Base-by-base conservation (phyloP, 2,329 filamentous ascomycete genomes). In the Neonectria hederae region DNA sequence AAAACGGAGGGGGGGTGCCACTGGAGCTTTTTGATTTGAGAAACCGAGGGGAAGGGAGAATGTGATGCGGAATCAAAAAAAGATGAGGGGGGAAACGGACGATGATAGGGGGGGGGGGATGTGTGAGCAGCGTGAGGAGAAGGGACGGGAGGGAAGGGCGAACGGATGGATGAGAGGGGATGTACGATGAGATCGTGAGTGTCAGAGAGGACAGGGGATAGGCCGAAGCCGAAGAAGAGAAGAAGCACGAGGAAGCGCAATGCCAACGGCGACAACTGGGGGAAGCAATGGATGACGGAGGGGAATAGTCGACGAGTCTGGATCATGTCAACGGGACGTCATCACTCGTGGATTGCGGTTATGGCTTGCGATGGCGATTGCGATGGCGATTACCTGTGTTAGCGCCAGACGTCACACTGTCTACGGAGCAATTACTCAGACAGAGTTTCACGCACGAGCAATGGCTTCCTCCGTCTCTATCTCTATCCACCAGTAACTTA, bases 271-370 rank as follows among this genome's bases (percentile, higher is more conserved):
- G 35, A n/a, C 35, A 38, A 38, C 35, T 38, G 35, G 35, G 11
- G 30, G 26, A n/a, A 24, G 48, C 17, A 46, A 35, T 35, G 32
- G 45, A 48, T 48, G 24, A 26, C 4, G 21, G 19, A 56, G 28
- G 38, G 22, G 21, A n/a, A 35, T 28, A 58, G 62, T 63, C 52
- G 58, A 67, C 38, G 49, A 58, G 49, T 42, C 61, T 51, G 26
- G 53, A 49, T 66, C 59, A 63, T 60, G 66, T 71, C 71, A 67
- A 72, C 54, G 59, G 64, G 62, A 66, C 69, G 68, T 73, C 71
- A 73, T 69, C 28, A n/a, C 28, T n/a, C 11, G 28, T 49, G 51
- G 30, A 7, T 40, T 13, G 22, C 40, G 45, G 53, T 40, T 32
- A n/a, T 26, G 22, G 48, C 17, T 5, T 22, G 26, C 35, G n/a